phyloP scores from a whole-genome alignment of 768 basidiomycete species.

The Chlorophyllum brunneum region DNA sequence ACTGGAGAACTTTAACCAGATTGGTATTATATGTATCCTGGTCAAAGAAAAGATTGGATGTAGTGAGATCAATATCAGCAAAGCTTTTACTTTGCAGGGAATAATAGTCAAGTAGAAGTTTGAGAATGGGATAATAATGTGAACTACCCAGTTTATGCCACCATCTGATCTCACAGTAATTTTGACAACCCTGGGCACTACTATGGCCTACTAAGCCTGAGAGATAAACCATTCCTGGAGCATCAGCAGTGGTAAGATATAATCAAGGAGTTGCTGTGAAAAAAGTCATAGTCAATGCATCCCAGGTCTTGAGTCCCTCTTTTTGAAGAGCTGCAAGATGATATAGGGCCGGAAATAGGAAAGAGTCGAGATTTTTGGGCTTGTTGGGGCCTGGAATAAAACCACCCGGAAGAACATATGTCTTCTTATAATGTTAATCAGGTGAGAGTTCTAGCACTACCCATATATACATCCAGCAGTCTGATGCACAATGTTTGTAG shows the following conservation, averaged over 20 bases:
- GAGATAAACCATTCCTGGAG: conserved; percentile 27
- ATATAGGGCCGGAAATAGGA: conserved; percentile 29
- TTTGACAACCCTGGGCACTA: conserved; percentile 11
- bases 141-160: not conserved
- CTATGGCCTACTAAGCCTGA: conserved; percentile 32
- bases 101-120: conserved; percentile 22
- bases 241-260: conserved; percentile 28
- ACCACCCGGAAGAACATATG: conserved; percentile 19
- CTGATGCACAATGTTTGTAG: conserved; percentile 30
- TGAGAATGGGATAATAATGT: conserved; percentile 29
- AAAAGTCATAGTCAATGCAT: conserved; percentile 16
- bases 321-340: conserved; percentile 28
- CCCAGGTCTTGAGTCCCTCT: conserved; percentile 29
- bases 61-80: not conserved
- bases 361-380: conserved; percentile 29
- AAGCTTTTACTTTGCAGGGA: conserved; percentile 13
- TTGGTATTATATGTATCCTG: not conserved
- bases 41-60: not conserved
- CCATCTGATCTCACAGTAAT: conserved; percentile 3
- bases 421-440: conserved; percentile 23
- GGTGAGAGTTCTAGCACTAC: conserved; percentile 24
- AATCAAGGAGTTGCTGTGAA: conserved; percentile 21
- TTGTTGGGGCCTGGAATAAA: conserved; percentile 28
- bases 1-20: conserved; percentile 3
- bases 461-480: conserved; percentile 28